Conservation (phyloP, 140 eudicot genomes). For the Stevia rebaudiana region DNA sequence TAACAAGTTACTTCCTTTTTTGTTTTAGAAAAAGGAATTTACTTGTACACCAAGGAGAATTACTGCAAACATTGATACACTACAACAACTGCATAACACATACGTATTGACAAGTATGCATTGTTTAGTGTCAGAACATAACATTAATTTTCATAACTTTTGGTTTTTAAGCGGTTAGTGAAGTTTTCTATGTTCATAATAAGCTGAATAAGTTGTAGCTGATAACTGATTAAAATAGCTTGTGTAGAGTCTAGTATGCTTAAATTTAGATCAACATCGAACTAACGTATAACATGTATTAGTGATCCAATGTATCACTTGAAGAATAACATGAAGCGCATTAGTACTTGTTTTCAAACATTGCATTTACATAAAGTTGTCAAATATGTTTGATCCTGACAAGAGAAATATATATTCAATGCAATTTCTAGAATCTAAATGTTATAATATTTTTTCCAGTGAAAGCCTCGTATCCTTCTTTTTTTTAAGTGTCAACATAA, state of each 20-base stretch:
- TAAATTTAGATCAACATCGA: background rate
- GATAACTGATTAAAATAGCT: slow-evolving; percentile 7
- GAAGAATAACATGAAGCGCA: background rate
- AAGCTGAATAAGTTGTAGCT: background rate
- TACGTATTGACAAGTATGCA: background rate
- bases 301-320: background rate
- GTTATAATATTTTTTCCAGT: background rate
- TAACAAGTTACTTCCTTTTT: background rate
- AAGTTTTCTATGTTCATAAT: background rate
- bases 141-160: background rate
- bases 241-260: background rate
- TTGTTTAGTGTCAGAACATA: background rate
- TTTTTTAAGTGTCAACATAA: background rate
- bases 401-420: background rate
- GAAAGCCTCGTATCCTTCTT: background rate
- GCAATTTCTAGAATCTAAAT: background rate
- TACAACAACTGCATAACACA: background rate
- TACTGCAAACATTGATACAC: background rate
- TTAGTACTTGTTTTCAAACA: background rate
- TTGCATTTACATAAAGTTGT: background rate
- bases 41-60: background rate
- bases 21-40: background rate
- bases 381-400: background rate
- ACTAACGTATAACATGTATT: background rate
- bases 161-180: slow-evolving; percentile 1